A percentile compares a stretch with the other conserved stretches of the same genome.
These are phyloP conservation scores for Fraxinus platypoda DNA, from an alignment of 305 asterid genomes.

Conservation along the genomic window DNA sequence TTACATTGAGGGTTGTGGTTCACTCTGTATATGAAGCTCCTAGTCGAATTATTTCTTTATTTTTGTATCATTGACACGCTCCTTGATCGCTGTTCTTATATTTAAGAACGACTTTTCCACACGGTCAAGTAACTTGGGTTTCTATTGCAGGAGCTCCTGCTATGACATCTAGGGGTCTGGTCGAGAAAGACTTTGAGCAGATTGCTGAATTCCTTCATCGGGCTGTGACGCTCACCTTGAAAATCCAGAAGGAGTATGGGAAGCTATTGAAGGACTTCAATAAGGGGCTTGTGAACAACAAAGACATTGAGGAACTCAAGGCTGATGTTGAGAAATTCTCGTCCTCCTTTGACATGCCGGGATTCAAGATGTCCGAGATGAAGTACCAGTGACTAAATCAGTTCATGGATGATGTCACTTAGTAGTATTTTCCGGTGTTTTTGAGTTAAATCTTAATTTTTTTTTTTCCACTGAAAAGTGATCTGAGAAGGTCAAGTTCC, in stretches of 20 bases:
- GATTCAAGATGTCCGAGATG: constrained; percentile 86
- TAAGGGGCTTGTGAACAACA: constrained; percentile 81
- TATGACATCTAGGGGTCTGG: constrained; percentile 94
- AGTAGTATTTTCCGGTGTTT: constrained; percentile 12
- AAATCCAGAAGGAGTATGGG: constrained; percentile 83
- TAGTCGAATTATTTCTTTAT: not conserved
- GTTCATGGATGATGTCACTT: not conserved
- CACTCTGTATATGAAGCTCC: not conserved
- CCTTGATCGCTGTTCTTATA: not conserved
- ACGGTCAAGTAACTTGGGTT: not conserved
- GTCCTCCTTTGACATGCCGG: constrained; percentile 83
- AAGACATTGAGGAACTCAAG: constrained; percentile 82
- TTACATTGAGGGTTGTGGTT: not conserved
- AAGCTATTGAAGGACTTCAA: constrained; percentile 85
- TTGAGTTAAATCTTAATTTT: constrained; percentile 16
- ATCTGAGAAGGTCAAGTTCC: constrained; percentile 21
- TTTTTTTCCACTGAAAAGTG: constrained; percentile 17
- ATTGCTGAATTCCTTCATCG: constrained; percentile 89
- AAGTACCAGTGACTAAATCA: constrained; percentile 66
- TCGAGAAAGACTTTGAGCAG: constrained; percentile 93
- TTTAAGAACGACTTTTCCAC: not conserved
- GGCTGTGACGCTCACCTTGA: constrained; percentile 67
- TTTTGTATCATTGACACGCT: not conserved
- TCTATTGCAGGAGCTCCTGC: constrained; percentile 75
- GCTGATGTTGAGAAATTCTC: constrained; percentile 81